Base-by-base conservation (phyloP, 768 basidiomycete species). In the Agaricus blazei region DNA sequence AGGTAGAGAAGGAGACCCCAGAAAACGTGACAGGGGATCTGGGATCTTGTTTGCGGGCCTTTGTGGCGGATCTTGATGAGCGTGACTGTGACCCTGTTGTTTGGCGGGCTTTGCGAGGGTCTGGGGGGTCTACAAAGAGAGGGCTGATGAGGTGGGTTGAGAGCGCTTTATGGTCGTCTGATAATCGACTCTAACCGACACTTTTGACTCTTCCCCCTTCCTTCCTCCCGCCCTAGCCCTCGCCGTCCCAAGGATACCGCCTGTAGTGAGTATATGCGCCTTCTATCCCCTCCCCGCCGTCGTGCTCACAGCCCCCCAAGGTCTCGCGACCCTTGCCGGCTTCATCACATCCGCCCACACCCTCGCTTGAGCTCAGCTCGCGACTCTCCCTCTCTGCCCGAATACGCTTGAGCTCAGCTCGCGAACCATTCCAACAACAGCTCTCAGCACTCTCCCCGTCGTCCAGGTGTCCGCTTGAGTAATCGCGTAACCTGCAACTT, bases 281-380 rank as follows among this genome's bases (percentile, higher is more conserved):
- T 14, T 36, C 47, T 28, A 23, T 41, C 24, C 27, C 36, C 48
- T 59, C 55, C 40, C 58, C 47, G 9, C 54, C 64, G 28, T 63
- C 63, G 24, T 56, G 60, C 48, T 67, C 68, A 48, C 48, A 43
- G 27, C 51, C 41, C 58, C 51, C 36, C 40, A 65, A 90, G 86
- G 82, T 81, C 90, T 92, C 89, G 89, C 89, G 89, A 92, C 90
- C 90, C 90, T 92, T 91, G 85, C 79, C 87, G 88, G 87, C 84
- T 74, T 80, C 87, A 77, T 71, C 71, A 61, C 63, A 66, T 81
- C 87, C 68, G 58, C 59, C 61, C 62, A 62, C 65, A 60, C 55
- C 27, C 62, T 63, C 83, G 84, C 84, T 86, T 83, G 84, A 87
- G 87, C 80, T 68, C 74, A 68, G 80, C 85, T 87, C 85, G 84